phyloP scores from a whole-genome alignment of 257 asterid genomes.

The Solanum virginianum region DNA sequence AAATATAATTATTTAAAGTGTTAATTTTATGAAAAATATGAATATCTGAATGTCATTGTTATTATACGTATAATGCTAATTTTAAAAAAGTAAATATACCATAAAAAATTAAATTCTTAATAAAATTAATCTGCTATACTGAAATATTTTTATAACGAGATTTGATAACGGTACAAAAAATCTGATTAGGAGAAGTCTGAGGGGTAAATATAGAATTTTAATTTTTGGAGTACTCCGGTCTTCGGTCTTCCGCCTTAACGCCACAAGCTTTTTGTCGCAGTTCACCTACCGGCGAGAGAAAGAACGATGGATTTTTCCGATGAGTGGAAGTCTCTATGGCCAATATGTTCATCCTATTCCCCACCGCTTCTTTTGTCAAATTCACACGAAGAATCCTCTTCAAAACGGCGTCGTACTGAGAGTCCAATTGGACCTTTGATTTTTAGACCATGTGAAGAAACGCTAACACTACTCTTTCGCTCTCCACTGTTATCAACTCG shows the following conservation, averaged over 20 bases:
- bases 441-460: conserved; percentile 25
- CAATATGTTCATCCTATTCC: conserved; percentile 35
- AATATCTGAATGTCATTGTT: too few species aligned
- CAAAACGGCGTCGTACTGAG: conserved; percentile 3
- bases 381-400: neutral
- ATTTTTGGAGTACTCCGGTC: neutral
- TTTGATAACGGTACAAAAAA: too few species aligned
- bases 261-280: neutral
- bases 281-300: neutral
- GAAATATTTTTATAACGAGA: too few species aligned
- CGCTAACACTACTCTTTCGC: conserved; percentile 23
- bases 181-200: neutral
- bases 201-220: neutral
- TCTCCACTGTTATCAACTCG: conserved; percentile 32
- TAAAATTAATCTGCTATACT: too few species aligned
- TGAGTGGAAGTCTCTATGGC: conserved; percentile 57
- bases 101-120: too few species aligned
- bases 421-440: conserved; percentile 37
- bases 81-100: too few species aligned
- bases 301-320: conserved; percentile 32
- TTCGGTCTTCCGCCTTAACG: neutral
- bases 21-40: too few species aligned
- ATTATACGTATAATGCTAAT: too few species aligned
- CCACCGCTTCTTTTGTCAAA: conserved; percentile 33
- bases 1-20: too few species aligned